These are phyloP conservation scores for Magnaporthales sp. DNA, from an alignment of 2,329 filamentous ascomycete genomes.

Conservation along the genomic window DNA sequence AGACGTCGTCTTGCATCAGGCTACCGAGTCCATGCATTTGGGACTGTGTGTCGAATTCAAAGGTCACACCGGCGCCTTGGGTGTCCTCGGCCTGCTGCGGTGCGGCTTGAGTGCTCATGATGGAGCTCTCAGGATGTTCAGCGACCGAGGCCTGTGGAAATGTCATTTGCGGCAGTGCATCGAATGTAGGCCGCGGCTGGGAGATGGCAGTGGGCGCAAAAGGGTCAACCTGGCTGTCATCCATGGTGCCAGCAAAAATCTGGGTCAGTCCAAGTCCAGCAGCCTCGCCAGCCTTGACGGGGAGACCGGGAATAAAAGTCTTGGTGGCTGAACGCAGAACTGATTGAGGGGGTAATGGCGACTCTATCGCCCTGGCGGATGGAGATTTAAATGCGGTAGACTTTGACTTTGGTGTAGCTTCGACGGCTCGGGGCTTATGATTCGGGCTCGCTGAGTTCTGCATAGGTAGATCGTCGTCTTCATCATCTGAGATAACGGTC, in stretches of 20 bases:
- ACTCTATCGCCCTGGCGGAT: conserved; percentile 28
- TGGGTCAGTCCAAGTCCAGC: conserved; percentile 73
- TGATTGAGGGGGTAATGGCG: conserved; percentile 50
- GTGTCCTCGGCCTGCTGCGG: conserved; percentile 25
- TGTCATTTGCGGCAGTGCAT: conserved; percentile 17
- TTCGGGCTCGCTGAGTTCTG: conserved; percentile 20
- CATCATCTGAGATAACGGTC: conserved; percentile 55
- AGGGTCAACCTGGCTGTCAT: conserved; percentile 41
- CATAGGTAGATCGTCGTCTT: conserved; percentile 35
- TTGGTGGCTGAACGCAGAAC: conserved; percentile 62
- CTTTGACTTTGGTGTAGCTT: conserved; percentile 43
- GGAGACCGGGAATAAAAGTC: conserved; percentile 60
- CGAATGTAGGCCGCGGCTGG: conserved; percentile 47
- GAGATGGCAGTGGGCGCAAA: conserved; percentile 26
- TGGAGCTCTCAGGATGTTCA: conserved; percentile 39
- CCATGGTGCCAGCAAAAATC: conserved; percentile 86
- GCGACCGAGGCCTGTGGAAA: conserved; percentile 54
- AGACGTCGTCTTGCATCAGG: conserved; percentile 33
- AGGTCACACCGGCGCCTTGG: conserved; percentile 43
- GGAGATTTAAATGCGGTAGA: conserved; percentile 30
- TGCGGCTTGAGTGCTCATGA: conserved; percentile 39
- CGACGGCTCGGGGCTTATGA: conserved; percentile 16
- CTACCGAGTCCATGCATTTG: conserved; percentile 52
- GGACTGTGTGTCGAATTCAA: conserved; percentile 39
- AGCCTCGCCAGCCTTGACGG: conserved; percentile 41